Percentiles rank a stretch among this genome's conserved stretches.
Conservation (phyloP, 106 monocot genomes). For the Posidonia australis region DNA sequence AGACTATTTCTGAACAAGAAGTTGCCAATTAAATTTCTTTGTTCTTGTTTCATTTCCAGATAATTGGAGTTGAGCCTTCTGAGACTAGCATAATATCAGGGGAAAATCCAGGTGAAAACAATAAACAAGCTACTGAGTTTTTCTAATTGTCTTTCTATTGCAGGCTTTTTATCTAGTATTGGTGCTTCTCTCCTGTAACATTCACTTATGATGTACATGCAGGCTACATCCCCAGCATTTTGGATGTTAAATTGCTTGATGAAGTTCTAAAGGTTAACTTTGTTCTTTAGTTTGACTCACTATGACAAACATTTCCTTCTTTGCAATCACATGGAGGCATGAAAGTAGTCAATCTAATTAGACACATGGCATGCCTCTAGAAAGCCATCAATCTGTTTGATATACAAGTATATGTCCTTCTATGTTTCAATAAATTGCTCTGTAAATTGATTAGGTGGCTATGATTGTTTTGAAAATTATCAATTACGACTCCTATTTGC, state of each 20-base stretch:
- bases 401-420: no score
- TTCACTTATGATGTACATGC: constrained; percentile 14
- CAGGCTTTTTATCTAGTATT: neutral
- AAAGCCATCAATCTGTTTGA: no score
- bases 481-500: no score
- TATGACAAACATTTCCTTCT: no score
- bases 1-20: neutral
- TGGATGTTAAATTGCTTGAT: constrained; percentile 91
- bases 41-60: constrained; percentile 22
- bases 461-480: no score
- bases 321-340: no score
- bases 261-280: constrained; percentile 77
- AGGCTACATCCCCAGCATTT: constrained; percentile 90
- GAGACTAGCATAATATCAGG: constrained; percentile 87
- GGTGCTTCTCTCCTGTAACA: neutral
- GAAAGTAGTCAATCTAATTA: no score
- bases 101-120: constrained; percentile 56
- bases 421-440: no score
- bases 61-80: constrained; percentile 95
- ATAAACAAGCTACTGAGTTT: neutral
- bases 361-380: no score
- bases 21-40: neutral
- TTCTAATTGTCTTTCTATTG: no score
- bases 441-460: no score
- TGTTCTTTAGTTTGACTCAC: neutral